phyloP scores from a whole-genome alignment of 1,284 basidiomycete species.

The Sporisorium scitamineum region DNA sequence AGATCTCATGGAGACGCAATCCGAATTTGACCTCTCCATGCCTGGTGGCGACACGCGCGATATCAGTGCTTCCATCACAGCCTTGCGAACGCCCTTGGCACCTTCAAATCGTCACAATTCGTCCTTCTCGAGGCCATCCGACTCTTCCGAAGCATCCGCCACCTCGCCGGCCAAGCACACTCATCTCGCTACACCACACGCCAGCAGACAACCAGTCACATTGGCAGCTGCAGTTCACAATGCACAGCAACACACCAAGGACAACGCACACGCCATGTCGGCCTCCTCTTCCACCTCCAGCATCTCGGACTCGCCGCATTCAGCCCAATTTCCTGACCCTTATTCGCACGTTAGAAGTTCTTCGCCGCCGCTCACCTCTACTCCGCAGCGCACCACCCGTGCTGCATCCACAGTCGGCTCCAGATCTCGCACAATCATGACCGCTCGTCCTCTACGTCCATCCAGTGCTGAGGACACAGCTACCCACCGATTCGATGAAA shows the following conservation, averaged over 20 bases:
- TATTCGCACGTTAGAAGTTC: constrained; percentile 37
- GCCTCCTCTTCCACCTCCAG: constrained; percentile 36
- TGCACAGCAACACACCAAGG: not conserved
- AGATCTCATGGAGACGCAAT: constrained; percentile 46
- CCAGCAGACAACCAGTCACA: constrained; percentile 21
- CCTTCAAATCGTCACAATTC: constrained; percentile 41
- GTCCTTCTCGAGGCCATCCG: constrained; percentile 48
- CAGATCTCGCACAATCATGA: constrained; percentile 41
- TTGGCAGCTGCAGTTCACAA: constrained; percentile 38
- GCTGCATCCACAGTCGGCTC: constrained; percentile 47
- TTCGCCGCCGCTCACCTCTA: constrained; percentile 49
- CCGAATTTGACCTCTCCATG: constrained; percentile 51
- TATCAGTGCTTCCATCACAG: constrained; percentile 39
- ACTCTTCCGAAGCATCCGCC: constrained; percentile 32
- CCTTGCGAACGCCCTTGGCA: constrained; percentile 29
- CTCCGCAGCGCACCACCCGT: constrained; percentile 32
- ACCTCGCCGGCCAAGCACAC: constrained; percentile 27
- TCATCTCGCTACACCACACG: constrained; percentile 25
- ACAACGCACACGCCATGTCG: constrained; percentile 11
- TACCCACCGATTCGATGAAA: constrained; percentile 34
- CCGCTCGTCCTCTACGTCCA: constrained; percentile 33
- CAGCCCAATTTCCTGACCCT: constrained; percentile 33
- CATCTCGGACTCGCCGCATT: constrained; percentile 28
- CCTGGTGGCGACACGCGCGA: constrained; percentile 41
- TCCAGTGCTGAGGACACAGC: constrained; percentile 16